Conservation (phyloP, 805 yeast species). For the Barnettozyma botsteinii region DNA sequence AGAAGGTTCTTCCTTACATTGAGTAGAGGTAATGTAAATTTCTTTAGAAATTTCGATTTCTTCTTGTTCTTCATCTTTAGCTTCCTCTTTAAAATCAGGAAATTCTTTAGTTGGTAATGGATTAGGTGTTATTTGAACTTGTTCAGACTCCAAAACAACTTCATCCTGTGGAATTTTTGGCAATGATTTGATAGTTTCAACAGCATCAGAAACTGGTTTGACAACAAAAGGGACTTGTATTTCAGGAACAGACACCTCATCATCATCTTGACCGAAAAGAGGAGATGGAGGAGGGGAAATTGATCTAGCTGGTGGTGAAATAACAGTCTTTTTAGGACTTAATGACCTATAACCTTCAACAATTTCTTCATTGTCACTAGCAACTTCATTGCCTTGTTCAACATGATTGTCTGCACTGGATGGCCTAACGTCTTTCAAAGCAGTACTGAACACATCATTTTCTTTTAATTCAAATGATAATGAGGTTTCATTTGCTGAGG, state of each 20-base stretch:
- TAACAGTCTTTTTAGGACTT: constrained; percentile 6
- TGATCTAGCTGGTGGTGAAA: neutral
- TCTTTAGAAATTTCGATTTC: neutral
- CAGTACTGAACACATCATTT: constrained; percentile 10
- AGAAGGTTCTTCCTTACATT: too few species aligned
- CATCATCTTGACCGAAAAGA: neutral
- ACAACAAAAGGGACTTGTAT: too few species aligned
- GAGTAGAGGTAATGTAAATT: too few species aligned
- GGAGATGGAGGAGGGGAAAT: neutral
- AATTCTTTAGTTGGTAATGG: neutral
- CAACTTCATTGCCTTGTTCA: neutral
- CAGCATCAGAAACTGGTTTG: neutral
- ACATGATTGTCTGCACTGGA: neutral
- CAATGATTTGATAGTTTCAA: neutral
- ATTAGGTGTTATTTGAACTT: neutral
- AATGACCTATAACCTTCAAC: constrained; percentile 9
- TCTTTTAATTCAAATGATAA: constrained; percentile 19
- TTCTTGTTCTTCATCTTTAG: constrained; percentile 3
- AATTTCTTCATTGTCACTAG: constrained; percentile 4
- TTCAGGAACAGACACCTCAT: neutral
- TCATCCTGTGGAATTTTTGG: neutral
- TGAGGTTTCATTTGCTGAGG: constrained; percentile 8
- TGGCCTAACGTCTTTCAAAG: neutral
- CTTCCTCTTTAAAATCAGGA: neutral
- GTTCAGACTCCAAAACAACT: too few species aligned